phyloP scores from a whole-genome alignment of 2,329 filamentous ascomycete genomes.

The Colletotrichum sp. region DNA sequence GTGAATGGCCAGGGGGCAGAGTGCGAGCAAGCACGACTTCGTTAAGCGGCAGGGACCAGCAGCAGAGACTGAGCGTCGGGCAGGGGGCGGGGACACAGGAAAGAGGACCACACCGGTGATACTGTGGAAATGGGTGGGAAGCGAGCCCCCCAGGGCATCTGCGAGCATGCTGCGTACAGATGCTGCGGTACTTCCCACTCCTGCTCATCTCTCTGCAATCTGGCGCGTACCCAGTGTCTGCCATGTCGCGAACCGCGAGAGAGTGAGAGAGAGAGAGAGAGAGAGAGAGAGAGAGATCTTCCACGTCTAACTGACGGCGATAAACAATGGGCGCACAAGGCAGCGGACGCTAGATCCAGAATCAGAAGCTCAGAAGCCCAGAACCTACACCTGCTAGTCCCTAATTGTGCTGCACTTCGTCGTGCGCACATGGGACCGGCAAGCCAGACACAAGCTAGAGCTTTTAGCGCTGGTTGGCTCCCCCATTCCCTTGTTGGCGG shows the following conservation, averaged over 20 bases:
- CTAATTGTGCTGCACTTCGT: conserved; percentile 9
- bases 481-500: not conserved
- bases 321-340: not conserved
- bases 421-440: conserved; percentile 9
- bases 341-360: not conserved
- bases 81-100: not conserved
- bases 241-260: not conserved
- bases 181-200: not conserved
- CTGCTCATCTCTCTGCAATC: not conserved
- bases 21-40: not conserved
- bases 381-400: not conserved
- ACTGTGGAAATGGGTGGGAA: not conserved
- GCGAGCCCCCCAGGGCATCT: too few species aligned
- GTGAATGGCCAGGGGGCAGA: not conserved
- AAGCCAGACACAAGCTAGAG: not conserved
- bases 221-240: not conserved
- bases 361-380: not conserved
- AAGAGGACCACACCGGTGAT: not conserved
- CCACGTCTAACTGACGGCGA: not conserved
- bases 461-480: not conserved
- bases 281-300: not conserved
- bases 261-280: not conserved
- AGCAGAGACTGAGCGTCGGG: not conserved
- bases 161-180: too few species aligned
- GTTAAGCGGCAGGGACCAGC: not conserved